Percentiles rank a stretch among this genome's conserved stretches.
These are phyloP conservation scores for Penicillium concentricum DNA, from an alignment of 2,329 filamentous ascomycete species.

Conservation along the genomic window DNA sequence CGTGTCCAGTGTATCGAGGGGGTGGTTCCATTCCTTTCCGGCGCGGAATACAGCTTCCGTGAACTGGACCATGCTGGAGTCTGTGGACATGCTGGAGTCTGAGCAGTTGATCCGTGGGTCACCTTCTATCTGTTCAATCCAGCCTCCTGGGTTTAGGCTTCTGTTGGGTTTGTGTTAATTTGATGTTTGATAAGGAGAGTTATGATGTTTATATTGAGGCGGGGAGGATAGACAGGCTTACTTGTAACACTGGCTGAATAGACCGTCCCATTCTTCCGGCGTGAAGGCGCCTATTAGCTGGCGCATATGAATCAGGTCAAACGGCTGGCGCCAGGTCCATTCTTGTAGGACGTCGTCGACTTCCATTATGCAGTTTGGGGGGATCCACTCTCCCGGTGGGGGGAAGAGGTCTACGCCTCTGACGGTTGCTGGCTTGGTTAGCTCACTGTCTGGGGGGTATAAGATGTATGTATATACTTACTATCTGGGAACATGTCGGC, in stretches of 20 bases:
- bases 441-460: background rate
- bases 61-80: background rate
- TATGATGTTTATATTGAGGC: no score
- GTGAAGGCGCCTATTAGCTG: constrained; percentile 6
- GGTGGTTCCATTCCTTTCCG: constrained; percentile 12
- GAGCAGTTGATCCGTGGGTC: background rate
- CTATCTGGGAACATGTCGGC: constrained; percentile 4
- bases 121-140: constrained; percentile 4
- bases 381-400: constrained; percentile 14
- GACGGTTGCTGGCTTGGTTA: constrained; percentile 1
- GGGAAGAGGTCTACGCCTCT: constrained; percentile 22
- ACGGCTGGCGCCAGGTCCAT: constrained; percentile 15
- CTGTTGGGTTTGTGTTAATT: background rate
- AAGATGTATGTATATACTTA: background rate
- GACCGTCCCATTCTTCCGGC: background rate
- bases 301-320: constrained; percentile 20
- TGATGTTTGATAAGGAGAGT: background rate
- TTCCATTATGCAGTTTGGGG: constrained; percentile 24
- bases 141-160: constrained; percentile 3
- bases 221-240: background rate
- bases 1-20: constrained; percentile 17
- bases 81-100: background rate
- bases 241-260: constrained; percentile 5
- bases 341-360: constrained; percentile 19
- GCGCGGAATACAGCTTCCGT: constrained; percentile 13